Evolutionary conservation across 805 yeast genomes (phyloP).

Genomic region (Monosporozyma siamensis): DNA sequence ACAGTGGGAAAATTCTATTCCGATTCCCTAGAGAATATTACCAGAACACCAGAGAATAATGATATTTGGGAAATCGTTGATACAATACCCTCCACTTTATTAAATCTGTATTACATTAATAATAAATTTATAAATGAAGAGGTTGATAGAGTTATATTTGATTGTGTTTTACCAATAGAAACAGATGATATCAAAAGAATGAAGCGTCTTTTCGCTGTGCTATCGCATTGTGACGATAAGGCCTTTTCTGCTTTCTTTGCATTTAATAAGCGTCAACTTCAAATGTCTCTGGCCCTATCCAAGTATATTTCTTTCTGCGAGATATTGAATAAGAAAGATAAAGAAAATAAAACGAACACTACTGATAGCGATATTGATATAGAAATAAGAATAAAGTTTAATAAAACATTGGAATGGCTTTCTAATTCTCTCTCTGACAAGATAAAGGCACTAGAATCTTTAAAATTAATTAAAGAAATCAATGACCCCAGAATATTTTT

Average conservation of each 20-base stretch:
- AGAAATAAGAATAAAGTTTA: conserved; percentile 31
- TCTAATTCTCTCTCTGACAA: conserved; percentile 46
- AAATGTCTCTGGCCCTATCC: conserved; percentile 41
- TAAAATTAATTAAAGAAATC: conserved; percentile 44
- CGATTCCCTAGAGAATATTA: conserved; percentile 30
- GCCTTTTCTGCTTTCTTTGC: conserved; percentile 61
- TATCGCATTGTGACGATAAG: conserved; percentile 43
- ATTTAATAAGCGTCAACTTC: conserved; percentile 57
- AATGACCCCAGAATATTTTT: conserved; percentile 53
- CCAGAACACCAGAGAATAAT: conserved; percentile 12
- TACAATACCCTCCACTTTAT: conserved; percentile 53
- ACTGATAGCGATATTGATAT: background rate
- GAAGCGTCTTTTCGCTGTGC: conserved; percentile 41
- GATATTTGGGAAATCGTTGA: conserved; percentile 26
- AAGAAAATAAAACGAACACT: conserved; percentile 4
- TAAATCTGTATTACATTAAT: conserved; percentile 65
- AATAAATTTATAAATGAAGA: conserved; percentile 54
- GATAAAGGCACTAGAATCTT: conserved; percentile 38
- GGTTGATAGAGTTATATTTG: conserved; percentile 55
- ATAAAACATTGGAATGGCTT: conserved; percentile 55
- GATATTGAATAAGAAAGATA: conserved; percentile 23
- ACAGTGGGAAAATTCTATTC: conserved; percentile 50
- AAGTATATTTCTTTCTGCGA: conserved; percentile 45
- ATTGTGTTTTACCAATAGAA: conserved; percentile 50
- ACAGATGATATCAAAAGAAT: conserved; percentile 40